These are phyloP conservation scores for Cladosporium sp. DNA, from an alignment of 2,329 filamentous ascomycete genomes.

Conservation along the genomic window DNA sequence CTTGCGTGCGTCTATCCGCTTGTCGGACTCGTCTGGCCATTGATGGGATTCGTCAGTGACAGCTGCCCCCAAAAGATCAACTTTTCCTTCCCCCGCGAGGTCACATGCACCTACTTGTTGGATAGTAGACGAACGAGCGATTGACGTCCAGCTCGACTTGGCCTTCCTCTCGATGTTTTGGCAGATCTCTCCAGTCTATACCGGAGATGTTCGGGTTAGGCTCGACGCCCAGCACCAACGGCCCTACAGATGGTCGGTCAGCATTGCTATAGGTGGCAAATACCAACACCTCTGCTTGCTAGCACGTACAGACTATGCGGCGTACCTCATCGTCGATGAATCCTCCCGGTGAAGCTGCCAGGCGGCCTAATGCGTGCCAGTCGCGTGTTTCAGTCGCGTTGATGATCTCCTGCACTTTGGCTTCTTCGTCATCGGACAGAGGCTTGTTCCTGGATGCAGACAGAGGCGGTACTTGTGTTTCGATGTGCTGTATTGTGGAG, in stretches of 20 bases:
- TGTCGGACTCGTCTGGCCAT: slow-evolving; percentile 63
- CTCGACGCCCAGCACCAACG: slow-evolving; percentile 52
- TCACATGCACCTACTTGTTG: slow-evolving; percentile 58
- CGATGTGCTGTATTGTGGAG: neutral
- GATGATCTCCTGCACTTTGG: slow-evolving; percentile 39
- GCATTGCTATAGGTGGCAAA: slow-evolving; percentile 16
- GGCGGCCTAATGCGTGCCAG: slow-evolving; percentile 40
- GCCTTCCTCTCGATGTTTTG: slow-evolving; percentile 80
- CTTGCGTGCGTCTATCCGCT: slow-evolving; percentile 70
- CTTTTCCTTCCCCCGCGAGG: neutral
- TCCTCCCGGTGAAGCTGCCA: slow-evolving; percentile 47
- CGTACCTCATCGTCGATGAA: slow-evolving; percentile 59
- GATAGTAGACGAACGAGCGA: slow-evolving; percentile 97
- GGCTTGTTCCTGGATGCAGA: slow-evolving; percentile 26
- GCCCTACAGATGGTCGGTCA: slow-evolving; percentile 53
- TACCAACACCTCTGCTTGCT: neutral
- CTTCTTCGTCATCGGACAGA: slow-evolving; percentile 22
- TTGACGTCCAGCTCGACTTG: slow-evolving; percentile 92
- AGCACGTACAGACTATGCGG: slow-evolving; percentile 69
- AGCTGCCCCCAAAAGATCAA: neutral
- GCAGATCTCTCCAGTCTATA: slow-evolving; percentile 60
- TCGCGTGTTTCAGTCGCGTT: slow-evolving; percentile 45
- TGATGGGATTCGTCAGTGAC: neutral
- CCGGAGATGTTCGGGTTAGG: slow-evolving; percentile 18
- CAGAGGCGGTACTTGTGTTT: slow-evolving; percentile 22